These are phyloP conservation scores for Cladosporium sp. DNA, from an alignment of 2,329 filamentous ascomycete genomes.

Conservation along the genomic window DNA sequence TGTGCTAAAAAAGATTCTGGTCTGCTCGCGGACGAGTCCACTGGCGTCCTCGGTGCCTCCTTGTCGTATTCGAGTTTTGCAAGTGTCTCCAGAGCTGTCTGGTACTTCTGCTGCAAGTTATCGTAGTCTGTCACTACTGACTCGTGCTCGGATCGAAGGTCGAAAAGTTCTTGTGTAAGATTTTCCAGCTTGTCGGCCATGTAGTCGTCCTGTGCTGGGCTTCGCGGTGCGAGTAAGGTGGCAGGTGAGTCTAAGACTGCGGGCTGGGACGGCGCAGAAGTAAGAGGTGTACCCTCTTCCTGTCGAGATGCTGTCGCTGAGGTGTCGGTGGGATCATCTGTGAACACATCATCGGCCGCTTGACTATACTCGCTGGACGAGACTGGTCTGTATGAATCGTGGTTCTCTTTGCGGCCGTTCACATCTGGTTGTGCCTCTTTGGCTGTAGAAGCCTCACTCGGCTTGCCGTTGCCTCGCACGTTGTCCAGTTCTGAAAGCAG, in stretches of 20 bases:
- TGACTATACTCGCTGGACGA: neutral
- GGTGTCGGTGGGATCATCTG: neutral
- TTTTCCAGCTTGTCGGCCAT: slow-evolving; percentile 90
- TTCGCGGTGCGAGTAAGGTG: slow-evolving; percentile 45
- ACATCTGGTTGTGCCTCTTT: slow-evolving; percentile 1
- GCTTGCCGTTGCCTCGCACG: slow-evolving; percentile 38
- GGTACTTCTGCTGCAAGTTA: slow-evolving; percentile 81
- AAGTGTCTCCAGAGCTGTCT: slow-evolving; percentile 78
- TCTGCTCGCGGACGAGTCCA: slow-evolving; percentile 44
- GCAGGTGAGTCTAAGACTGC: neutral
- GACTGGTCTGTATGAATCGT: slow-evolving; percentile 29
- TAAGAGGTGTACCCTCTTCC: neutral
- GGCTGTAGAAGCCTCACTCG: slow-evolving; percentile 24
- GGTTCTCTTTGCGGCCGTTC: slow-evolving; percentile 27
- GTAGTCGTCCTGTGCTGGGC: slow-evolving; percentile 77
- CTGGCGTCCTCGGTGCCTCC: slow-evolving; percentile 66
- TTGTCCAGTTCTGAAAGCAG: slow-evolving; percentile 83
- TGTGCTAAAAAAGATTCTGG: slow-evolving; percentile 85
- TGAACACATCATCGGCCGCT: slow-evolving; percentile 12
- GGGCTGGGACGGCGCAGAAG: neutral
- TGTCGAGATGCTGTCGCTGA: neutral
- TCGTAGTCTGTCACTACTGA: slow-evolving; percentile 78
- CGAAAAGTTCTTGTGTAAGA: slow-evolving; percentile 87
- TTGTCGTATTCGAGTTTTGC: slow-evolving; percentile 75
- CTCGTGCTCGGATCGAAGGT: slow-evolving; percentile 89